phyloP scores from a whole-genome alignment of 192 early-diverging fungal species.

The Backusella liffmaniae region DNA sequence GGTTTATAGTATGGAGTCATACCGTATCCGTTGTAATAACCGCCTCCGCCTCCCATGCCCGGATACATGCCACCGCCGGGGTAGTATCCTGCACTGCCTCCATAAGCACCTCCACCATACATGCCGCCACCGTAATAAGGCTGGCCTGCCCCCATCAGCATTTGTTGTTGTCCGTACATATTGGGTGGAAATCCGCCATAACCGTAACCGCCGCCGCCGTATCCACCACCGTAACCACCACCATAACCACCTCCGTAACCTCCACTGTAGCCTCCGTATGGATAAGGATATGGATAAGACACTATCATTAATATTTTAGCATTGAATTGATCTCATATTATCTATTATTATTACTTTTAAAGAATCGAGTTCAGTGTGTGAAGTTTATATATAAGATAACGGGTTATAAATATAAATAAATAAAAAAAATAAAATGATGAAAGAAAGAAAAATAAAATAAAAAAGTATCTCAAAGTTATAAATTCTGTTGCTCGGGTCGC shows the following conservation, averaged over 20 bases:
- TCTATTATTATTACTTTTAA: neutral
- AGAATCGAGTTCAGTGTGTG: neutral
- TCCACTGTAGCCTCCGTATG: neutral
- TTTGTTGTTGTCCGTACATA: conserved; percentile 11
- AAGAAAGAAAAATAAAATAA: neutral
- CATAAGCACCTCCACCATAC: neutral
- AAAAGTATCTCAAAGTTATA: neutral
- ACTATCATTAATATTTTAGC: neutral
- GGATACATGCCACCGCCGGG: neutral
- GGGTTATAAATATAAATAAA: neutral
- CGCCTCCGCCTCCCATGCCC: neutral
- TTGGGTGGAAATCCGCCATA: neutral
- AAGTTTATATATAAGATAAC: neutral
- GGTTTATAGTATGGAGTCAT: conserved; percentile 8
- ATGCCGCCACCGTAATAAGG: neutral
- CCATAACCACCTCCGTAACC: neutral
- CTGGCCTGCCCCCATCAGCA: neutral
- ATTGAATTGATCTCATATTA: neutral
- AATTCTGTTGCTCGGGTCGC: neutral
- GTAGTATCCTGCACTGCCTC: conserved; percentile 9
- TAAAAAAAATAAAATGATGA: neutral
- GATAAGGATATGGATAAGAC: conserved; percentile 8
- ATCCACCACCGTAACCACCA: neutral
- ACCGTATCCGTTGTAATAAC: neutral
- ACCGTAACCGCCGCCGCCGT: neutral